Evolutionary conservation across 2,329 filamentous ascomycete genomes (phyloP).

Genomic region (Fusarium liriodendri): DNA sequence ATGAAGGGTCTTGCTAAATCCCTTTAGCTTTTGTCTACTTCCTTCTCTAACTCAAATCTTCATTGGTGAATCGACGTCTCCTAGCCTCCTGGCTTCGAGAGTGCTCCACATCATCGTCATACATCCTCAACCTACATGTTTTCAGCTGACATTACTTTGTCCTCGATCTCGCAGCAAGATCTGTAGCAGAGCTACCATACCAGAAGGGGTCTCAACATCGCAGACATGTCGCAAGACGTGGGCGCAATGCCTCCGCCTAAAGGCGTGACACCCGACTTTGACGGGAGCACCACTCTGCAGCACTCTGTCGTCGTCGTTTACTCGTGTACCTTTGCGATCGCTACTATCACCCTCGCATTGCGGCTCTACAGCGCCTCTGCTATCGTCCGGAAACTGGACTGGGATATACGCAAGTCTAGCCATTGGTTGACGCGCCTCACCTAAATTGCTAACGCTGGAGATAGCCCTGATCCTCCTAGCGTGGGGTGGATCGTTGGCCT

Average conservation of each 20-base stretch:
- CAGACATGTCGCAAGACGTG: neutral
- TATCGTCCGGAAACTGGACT: neutral
- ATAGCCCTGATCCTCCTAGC: neutral
- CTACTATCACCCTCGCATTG: neutral
- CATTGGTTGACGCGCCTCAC: neutral
- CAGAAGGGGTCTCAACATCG: neutral
- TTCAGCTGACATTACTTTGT: neutral
- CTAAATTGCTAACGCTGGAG: neutral
- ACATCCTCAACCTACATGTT: neutral
- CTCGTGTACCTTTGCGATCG: neutral
- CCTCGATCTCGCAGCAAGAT: neutral
- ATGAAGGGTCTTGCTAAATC: neutral
- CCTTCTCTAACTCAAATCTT: neutral
- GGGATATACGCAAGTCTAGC: neutral
- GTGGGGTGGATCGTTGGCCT: neutral
- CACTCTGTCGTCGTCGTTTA: neutral
- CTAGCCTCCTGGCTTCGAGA: neutral
- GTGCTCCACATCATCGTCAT: neutral
- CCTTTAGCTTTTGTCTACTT: neutral
- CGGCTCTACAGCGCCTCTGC: neutral
- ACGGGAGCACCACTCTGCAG: neutral
- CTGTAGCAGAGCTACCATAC: neutral
- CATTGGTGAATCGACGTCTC: neutral
- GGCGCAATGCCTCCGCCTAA: conserved; percentile 9
- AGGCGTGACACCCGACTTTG: neutral